Evolutionary conservation across 1,284 basidiomycete species (phyloP).

Genomic region (Naganishia sp.): DNA sequence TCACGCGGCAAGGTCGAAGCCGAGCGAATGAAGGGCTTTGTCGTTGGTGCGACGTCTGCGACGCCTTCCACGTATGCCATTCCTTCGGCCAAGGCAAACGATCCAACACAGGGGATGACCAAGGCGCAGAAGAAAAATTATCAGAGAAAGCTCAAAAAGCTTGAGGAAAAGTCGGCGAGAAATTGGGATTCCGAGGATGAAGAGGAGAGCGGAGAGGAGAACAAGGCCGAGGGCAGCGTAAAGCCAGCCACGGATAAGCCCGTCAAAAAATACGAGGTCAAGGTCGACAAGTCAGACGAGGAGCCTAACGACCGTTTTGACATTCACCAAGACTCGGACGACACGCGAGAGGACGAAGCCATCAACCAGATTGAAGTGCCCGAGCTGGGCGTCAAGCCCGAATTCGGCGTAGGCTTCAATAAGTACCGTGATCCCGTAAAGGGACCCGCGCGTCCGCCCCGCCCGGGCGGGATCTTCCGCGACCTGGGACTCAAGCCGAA

Average conservation of each 20-base stretch:
- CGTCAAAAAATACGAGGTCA: background rate
- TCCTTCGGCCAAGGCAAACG: background rate
- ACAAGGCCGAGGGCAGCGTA: background rate
- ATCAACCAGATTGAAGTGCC: constrained; percentile 18
- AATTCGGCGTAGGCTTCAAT: constrained; percentile 18
- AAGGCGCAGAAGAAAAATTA: constrained; percentile 54
- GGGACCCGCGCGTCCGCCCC: constrained; percentile 1
- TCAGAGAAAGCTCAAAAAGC: constrained; percentile 49
- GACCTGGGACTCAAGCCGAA: constrained; percentile 23
- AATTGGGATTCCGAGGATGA: constrained; percentile 33
- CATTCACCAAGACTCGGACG: constrained; percentile 15
- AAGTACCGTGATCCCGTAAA: constrained; percentile 10
- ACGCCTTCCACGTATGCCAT: constrained; percentile 26
- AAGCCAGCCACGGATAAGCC: background rate
- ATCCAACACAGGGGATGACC: constrained; percentile 40
- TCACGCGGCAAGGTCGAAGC: constrained; percentile 70
- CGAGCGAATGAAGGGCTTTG: constrained; percentile 56
- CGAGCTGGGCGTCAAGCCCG: constrained; percentile 15
- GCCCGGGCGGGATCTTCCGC: constrained; percentile 23
- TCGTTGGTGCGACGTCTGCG: constrained; percentile 40
- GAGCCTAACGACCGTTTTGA: constrained; percentile 25
- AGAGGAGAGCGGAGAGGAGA: constrained; percentile 1
- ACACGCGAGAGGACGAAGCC: constrained; percentile 5
- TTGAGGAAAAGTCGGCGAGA: constrained; percentile 31
- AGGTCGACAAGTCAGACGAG: background rate